phyloP scores from a whole-genome alignment of 495 filamentous ascomycete genomes.

The Daldinia loculata region DNA sequence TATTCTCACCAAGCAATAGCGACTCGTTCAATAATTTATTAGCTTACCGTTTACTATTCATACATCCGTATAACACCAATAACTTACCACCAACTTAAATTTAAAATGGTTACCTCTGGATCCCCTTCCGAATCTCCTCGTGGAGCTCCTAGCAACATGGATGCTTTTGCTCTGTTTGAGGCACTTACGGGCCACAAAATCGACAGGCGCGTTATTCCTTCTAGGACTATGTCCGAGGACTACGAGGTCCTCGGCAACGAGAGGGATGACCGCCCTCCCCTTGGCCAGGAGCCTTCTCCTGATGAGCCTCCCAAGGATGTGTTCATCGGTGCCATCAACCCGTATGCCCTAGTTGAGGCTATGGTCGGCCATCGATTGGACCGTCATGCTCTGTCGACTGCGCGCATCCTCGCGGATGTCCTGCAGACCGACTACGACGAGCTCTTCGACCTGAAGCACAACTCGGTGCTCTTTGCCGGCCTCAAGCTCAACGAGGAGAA shows the following conservation, averaged over 20 bases:
- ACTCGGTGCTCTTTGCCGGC: constrained; percentile 50
- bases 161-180: constrained; percentile 50
- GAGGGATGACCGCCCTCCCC: constrained; percentile 14
- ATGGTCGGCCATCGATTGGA: constrained; percentile 49
- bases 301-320: constrained; percentile 49
- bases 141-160: constrained; percentile 37
- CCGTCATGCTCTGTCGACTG: constrained; percentile 37
- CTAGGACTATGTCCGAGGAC: constrained; percentile 37
- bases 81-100: background rate
- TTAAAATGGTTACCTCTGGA: constrained; percentile 42
- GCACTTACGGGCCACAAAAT: constrained; percentile 47
- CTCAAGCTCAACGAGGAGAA: constrained; percentile 46
- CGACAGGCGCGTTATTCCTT: constrained; percentile 35
- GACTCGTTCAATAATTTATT: constrained; percentile 5
- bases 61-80: constrained; percentile 2
- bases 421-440: constrained; percentile 56
- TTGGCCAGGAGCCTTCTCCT: constrained; percentile 42
- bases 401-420: constrained; percentile 45
- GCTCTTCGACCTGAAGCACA: constrained; percentile 53
- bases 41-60: constrained; percentile 11
- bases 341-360: constrained; percentile 51
- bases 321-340: constrained; percentile 51
- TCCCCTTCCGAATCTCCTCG: constrained; percentile 26
- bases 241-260: constrained; percentile 39
- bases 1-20: constrained; percentile 1